Base-by-base conservation (phyloP, 1,139 yeast genomes). In the Nakaseomyces kungkrabaensis region DNA sequence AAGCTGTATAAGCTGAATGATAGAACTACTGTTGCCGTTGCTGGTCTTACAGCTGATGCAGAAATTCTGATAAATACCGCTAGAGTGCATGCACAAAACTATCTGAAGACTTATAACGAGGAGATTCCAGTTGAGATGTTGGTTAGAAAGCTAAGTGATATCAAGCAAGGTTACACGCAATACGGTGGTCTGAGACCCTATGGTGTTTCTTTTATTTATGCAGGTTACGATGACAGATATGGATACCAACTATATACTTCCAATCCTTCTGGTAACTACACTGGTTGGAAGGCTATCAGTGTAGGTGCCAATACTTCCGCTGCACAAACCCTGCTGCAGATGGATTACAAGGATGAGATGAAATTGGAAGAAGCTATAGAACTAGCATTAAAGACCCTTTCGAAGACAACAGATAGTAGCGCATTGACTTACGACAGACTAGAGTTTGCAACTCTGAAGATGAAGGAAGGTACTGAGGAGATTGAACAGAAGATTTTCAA, bases 111-210 rank as follows among this genome's bases (percentile, higher is more conserved):
- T 25, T 94, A 88, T 69, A 85, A 85, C 64, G 96, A 89, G 68
- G 88, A 88, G 57, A 86, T 92, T 50, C 97, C 97, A 24, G 86
- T 94, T 56, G 97, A 90, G 68, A 76, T 83, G 50, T 78, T 94
- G 58, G 96, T 94, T 57, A 86, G 89, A 66, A 77, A 85, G 57
- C 76, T 94, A 57, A 89, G 97, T 71, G 95, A 94, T 69, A 79
- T 87, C 57, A 94, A 92, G 70, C 99, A 94, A 69, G 97, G 97
- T 17, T 94, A 94, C 69, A 94, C 99, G 11, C 99, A 92, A 69
- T 96, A 87, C 65, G 99, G 99, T 64, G 99, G 98, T 44, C 77
- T 92, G 65, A 82, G 99, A 70, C 99, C 99, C 29, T 94, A 89
- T 68, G 98, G 99, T 60, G 98, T 92, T 45, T 85, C 96, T 54